A percentile compares a stretch with the other conserved stretches of the same genome.
Conservation (phyloP, 768 basidiomycete species). For the Termitomyces eurrhizus region DNA sequence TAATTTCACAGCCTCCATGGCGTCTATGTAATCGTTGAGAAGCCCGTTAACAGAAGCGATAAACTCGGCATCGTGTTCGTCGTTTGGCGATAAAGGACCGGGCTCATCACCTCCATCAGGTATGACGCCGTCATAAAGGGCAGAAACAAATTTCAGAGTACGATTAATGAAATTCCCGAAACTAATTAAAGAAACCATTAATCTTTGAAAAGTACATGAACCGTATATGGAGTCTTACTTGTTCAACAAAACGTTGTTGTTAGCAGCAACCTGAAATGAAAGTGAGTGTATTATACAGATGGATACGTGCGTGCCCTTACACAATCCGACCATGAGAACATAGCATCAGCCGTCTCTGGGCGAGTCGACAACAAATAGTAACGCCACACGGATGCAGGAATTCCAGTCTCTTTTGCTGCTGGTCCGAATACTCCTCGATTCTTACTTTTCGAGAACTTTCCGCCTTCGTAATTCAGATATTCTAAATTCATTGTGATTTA, state of each 20-base stretch:
- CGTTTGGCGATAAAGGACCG: conserved; percentile 67
- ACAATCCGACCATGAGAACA: conserved; percentile 96
- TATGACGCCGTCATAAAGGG: conserved; percentile 75
- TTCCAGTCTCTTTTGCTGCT: conserved; percentile 88
- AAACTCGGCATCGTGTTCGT: conserved; percentile 69
- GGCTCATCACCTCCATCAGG: conserved; percentile 73
- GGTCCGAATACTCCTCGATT: conserved; percentile 97
- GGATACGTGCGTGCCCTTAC: conserved; percentile 38
- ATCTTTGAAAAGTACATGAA: not conserved
- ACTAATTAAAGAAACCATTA: conserved; percentile 39
- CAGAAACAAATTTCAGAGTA: conserved; percentile 84
- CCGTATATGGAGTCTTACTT: conserved; percentile 51
- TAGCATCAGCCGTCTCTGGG: conserved; percentile 91
- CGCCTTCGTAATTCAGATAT: conserved; percentile 96
- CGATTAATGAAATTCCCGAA: conserved; percentile 99
- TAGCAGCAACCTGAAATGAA: conserved; percentile 67
- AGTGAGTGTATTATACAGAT: not conserved
- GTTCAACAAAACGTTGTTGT: conserved; percentile 91
- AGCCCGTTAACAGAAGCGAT: conserved; percentile 74
- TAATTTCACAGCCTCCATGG: conserved; percentile 91
- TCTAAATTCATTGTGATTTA: conserved; percentile 34
- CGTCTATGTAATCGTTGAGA: conserved; percentile 74
- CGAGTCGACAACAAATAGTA: conserved; percentile 92
- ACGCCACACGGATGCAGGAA: conserved; percentile 93
- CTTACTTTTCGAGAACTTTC: conserved; percentile 97